These are phyloP conservation scores for Ceratocystis smalleyi DNA, from an alignment of 2,329 filamentous ascomycete species.

Conservation along the genomic window DNA sequence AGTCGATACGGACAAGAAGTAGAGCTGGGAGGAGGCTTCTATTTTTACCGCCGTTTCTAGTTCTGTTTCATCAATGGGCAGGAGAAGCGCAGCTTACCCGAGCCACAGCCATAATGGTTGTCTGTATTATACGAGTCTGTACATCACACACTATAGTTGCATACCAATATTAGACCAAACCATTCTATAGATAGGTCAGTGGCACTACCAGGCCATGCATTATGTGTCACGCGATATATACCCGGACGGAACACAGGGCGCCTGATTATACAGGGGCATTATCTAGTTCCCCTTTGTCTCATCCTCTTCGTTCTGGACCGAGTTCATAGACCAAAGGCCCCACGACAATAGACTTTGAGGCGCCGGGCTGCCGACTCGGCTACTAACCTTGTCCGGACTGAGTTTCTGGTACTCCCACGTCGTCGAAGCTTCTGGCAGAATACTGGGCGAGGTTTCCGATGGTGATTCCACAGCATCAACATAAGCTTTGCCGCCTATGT, in stretches of 20 bases:
- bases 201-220: too few relatives aligned
- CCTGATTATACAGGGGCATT: not conserved
- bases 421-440: slow-evolving; percentile 21
- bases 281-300: not conserved
- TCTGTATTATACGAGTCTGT: not conserved
- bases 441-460: slow-evolving; percentile 20
- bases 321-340: not conserved
- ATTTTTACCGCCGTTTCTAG: too few relatives aligned
- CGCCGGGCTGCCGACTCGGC: not conserved
- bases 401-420: slow-evolving; percentile 9
- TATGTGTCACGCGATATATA: too few relatives aligned
- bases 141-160: not conserved
- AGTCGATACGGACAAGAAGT: too few relatives aligned
- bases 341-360: slow-evolving; percentile 1
- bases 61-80: too few relatives aligned
- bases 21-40: too few relatives aligned
- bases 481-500: not conserved
- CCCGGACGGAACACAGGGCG: too few relatives aligned
- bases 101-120: not conserved
- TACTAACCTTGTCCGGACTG: not conserved
- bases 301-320: not conserved
- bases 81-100: not conserved
- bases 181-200: not conserved
- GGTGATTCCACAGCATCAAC: not conserved
- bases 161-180: not conserved